Evolutionary conservation across 176 grass and related monocot species (phyloP).

Genomic region (Zea mays): DNA sequence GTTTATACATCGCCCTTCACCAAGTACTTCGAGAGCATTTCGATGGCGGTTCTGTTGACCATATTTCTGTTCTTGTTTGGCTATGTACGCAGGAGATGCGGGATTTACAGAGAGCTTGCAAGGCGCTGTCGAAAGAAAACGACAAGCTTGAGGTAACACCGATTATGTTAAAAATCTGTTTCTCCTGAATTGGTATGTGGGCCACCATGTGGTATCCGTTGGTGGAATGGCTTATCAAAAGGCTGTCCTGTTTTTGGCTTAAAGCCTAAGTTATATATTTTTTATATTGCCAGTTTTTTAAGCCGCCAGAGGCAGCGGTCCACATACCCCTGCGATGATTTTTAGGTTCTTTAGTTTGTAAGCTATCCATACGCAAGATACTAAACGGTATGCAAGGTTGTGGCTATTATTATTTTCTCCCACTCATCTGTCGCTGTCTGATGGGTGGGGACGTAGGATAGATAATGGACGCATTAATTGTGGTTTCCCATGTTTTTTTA

Average conservation of each 20-base stretch:
- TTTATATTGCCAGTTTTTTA: conserved; percentile 35
- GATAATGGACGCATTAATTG: background rate
- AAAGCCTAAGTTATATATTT: conserved; percentile 38
- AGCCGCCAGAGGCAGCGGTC: conserved; percentile 30
- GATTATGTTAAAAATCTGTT: background rate
- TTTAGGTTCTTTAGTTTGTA: conserved; percentile 42
- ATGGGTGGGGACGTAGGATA: background rate
- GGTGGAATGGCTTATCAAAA: conserved; percentile 37
- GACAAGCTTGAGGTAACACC: conserved; percentile 55
- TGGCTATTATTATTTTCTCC: background rate
- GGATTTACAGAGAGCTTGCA: conserved; percentile 51
- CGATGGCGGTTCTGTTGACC: background rate
- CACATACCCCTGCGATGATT: conserved; percentile 6
- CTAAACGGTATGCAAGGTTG: conserved; percentile 11
- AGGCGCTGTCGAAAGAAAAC: conserved; percentile 46
- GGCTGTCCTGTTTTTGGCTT: conserved; percentile 44
- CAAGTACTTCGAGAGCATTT: background rate
- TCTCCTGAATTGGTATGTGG: conserved; percentile 27
- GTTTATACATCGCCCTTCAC: background rate
- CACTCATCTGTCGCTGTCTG: background rate
- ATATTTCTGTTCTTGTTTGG: conserved; percentile 2
- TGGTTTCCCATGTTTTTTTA: background rate
- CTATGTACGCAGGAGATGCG: conserved; percentile 51
- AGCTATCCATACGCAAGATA: background rate
- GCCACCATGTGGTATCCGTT: conserved; percentile 26